Evolutionary conservation across 164 flowering plant species (phyloP).

Genomic region (Cinnamomum micranthum): DNA sequence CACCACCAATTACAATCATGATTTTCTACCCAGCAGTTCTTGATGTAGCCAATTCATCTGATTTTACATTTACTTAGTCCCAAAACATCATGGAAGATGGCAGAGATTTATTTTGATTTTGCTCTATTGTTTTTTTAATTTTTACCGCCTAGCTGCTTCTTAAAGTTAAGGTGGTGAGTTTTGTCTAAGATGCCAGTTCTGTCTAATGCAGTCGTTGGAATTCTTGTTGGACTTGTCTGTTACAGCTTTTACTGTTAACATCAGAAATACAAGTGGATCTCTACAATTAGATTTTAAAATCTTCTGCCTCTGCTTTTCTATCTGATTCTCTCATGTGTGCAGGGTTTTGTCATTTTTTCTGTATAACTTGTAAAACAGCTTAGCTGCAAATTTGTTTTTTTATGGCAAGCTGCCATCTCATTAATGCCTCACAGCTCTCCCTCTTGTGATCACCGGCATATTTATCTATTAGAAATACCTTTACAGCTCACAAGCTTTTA

Average conservation of each 20-base stretch:
- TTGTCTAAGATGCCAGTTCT: slow-evolving; percentile 74
- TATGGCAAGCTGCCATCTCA: slow-evolving; percentile 91
- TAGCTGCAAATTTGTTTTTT: slow-evolving; percentile 78
- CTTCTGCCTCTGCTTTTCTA: background rate
- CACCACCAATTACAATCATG: too few species aligned
- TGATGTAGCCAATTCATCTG: too few species aligned
- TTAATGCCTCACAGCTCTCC: slow-evolving; percentile 75
- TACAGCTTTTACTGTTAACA: slow-evolving; percentile 88
- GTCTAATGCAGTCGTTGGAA: slow-evolving; percentile 88
- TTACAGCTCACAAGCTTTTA: slow-evolving; percentile 19
- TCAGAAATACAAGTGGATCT: slow-evolving; percentile 64
- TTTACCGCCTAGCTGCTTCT: background rate
- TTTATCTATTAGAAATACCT: slow-evolving; percentile 91
- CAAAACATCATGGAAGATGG: too few species aligned
- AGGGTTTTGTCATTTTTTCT: slow-evolving; percentile 98
- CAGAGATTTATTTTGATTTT: too few species aligned
- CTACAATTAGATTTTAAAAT: background rate
- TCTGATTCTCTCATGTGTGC: slow-evolving; percentile 22
- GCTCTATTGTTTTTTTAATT: too few species aligned
- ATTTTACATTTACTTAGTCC: too few species aligned
- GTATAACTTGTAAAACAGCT: slow-evolving; percentile 97
- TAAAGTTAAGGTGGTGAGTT: background rate
- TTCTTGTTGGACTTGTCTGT: slow-evolving; percentile 97
- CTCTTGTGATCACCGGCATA: slow-evolving; percentile 81
- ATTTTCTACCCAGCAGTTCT: too few species aligned